Evolutionary conservation across 306 rosid genomes (phyloP).

Genomic region (Rubus idaeus): DNA sequence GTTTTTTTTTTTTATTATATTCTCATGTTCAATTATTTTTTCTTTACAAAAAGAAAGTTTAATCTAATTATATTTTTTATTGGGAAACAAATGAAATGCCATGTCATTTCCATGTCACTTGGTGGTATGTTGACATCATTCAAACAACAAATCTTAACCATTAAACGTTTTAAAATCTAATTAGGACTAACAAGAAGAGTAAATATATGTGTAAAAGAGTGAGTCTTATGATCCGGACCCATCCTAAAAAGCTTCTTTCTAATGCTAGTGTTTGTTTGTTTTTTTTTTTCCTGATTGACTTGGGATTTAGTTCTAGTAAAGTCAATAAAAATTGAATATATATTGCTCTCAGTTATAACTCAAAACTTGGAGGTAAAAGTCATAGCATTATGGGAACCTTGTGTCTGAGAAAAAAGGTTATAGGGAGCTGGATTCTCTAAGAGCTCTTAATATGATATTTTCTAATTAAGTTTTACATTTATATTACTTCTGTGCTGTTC

Average conservation of each 20-base stretch:
- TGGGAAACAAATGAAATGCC: too few species aligned
- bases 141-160: too few species aligned
- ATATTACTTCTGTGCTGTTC: not conserved
- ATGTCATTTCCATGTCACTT: too few species aligned
- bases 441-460: not conserved
- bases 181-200: too few species aligned
- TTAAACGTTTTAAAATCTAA: too few species aligned
- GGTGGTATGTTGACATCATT: too few species aligned
- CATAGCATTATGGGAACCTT: not conserved
- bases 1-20: too few species aligned
- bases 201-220: too few species aligned
- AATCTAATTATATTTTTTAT: too few species aligned
- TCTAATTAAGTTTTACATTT: not conserved
- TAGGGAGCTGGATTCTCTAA: not conserved
- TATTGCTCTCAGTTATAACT: not conserved
- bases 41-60: too few species aligned
- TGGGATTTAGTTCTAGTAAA: not conserved
- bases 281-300: not conserved
- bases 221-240: too few species aligned
- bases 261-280: not conserved
- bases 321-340: not conserved
- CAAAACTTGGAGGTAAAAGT: not conserved
- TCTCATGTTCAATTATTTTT: too few species aligned
- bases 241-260: conserved; percentile 5
- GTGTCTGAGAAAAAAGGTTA: not conserved